phyloP scores from a whole-genome alignment of 2,329 filamentous ascomycete genomes.

The Aspergillus fumigatus region DNA sequence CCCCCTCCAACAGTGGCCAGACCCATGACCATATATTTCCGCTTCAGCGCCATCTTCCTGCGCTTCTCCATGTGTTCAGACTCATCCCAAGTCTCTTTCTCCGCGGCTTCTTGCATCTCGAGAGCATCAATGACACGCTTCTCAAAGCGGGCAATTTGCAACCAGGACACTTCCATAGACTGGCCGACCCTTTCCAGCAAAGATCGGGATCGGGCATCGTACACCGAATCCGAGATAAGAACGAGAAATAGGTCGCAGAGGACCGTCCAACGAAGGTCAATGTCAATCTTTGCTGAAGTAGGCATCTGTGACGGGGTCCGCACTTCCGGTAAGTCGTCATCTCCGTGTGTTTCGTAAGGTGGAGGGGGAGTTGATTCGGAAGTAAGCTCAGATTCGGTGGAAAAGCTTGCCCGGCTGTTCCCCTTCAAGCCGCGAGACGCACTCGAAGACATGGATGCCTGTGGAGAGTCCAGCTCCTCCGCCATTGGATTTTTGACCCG shows the following conservation, averaged over 20 bases:
- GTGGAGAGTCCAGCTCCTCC: constrained; percentile 36
- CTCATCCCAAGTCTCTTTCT: constrained; percentile 97
- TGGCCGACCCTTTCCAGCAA: constrained; percentile 78
- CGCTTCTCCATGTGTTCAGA: constrained; percentile 86
- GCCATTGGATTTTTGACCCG: constrained; percentile 90
- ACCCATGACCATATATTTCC: constrained; percentile 90
- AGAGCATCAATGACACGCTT: constrained; percentile 94
- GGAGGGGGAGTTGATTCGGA: constrained; percentile 52
- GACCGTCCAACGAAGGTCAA: constrained; percentile 94
- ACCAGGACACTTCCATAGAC: constrained; percentile 76
- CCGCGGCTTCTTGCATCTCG: constrained; percentile 93
- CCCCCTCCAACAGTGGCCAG: constrained; percentile 93
- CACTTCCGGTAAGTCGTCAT: constrained; percentile 71
- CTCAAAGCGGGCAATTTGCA: constrained; percentile 94
- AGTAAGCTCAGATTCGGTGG: constrained; percentile 30
- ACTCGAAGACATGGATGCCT: constrained; percentile 36
- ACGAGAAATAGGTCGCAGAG: constrained; percentile 93
- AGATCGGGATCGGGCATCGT: constrained; percentile 81
- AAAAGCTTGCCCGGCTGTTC: constrained; percentile 26
- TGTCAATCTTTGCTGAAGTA: constrained; percentile 78
- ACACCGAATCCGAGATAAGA: constrained; percentile 91
- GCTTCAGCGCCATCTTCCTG: constrained; percentile 74
- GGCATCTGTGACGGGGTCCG: constrained; percentile 79
- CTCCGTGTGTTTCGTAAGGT: constrained; percentile 56
- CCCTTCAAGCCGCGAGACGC: constrained; percentile 23